These are phyloP conservation scores for Pseudogymnoascus destructans DNA, from an alignment of 2,329 filamentous ascomycete genomes.

Conservation along the genomic window DNA sequence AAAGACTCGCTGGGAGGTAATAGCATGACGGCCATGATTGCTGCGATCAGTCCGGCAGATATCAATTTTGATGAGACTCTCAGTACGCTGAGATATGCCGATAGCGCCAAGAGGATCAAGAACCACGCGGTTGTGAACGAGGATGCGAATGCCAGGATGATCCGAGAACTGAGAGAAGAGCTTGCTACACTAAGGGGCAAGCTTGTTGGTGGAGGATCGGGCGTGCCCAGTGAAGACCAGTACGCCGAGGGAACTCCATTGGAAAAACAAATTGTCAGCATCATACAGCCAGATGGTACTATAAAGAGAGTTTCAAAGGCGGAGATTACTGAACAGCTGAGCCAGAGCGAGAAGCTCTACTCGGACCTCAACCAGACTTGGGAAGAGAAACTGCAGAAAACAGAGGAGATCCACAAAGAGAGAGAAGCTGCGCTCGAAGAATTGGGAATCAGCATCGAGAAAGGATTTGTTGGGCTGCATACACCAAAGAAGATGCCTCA, in stretches of 20 bases:
- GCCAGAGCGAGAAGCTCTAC: constrained; percentile 91
- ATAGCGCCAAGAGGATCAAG: constrained; percentile 98
- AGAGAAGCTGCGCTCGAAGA: constrained; percentile 90
- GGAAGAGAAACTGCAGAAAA: constrained; percentile 92
- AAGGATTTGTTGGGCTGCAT: constrained; percentile 87
- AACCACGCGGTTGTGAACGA: constrained; percentile 99
- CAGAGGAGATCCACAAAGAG: constrained; percentile 95
- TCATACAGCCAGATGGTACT: constrained; percentile 70
- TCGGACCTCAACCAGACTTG: constrained; percentile 95
- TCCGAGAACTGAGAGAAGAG: constrained; percentile 93
- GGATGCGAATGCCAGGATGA: constrained; percentile 97
- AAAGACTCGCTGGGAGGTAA: constrained; percentile 97
- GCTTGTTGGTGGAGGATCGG: constrained; percentile 47
- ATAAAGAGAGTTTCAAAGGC: constrained; percentile 96
- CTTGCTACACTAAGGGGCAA: constrained; percentile 76
- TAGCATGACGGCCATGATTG: constrained; percentile 99
- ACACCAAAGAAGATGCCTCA: constrained; percentile 99
- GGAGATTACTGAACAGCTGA: constrained; percentile 92
- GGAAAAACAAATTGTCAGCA: constrained; percentile 92
- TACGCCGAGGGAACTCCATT: constrained; percentile 86
- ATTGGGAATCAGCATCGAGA: constrained; percentile 96
- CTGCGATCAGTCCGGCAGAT: constrained; percentile 92
- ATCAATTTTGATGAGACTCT: constrained; percentile 99
- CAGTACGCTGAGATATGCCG: constrained; percentile 88
- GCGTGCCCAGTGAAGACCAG: constrained; percentile 56